Evolutionary conservation across 805 yeast species (phyloP).

Genomic region (Yarrowia divulgata): DNA sequence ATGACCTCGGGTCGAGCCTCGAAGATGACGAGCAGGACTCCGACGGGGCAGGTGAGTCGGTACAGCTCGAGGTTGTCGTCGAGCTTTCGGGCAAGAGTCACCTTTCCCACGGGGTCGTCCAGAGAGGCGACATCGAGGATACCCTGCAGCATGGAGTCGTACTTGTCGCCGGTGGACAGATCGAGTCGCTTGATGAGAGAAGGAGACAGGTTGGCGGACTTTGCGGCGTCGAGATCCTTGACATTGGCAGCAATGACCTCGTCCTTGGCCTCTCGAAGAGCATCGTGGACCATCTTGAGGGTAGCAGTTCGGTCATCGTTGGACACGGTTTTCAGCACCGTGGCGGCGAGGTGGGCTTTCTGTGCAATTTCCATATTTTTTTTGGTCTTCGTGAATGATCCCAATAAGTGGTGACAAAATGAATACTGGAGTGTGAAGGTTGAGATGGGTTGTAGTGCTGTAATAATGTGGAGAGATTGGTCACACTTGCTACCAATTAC

Average conservation of each 20-base stretch:
- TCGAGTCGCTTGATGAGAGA: slow-evolving; percentile 87
- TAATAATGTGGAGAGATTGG: slow-evolving; percentile 25
- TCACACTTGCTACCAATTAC: slow-evolving; percentile 33
- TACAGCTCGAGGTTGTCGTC: slow-evolving; percentile 89
- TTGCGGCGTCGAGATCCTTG: slow-evolving; percentile 76
- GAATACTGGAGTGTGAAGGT: slow-evolving; percentile 7
- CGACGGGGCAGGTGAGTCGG: slow-evolving; percentile 91
- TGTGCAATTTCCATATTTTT: slow-evolving; percentile 63
- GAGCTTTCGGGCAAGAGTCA: slow-evolving; percentile 79
- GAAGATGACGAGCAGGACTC: slow-evolving; percentile 89
- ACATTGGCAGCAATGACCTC: slow-evolving; percentile 75
- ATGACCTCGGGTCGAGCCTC: slow-evolving; percentile 98
- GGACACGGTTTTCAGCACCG: slow-evolving; percentile 76
- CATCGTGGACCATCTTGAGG: slow-evolving; percentile 73
- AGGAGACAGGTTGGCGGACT: slow-evolving; percentile 63
- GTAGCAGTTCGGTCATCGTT: slow-evolving; percentile 78
- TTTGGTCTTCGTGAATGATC: background rate
- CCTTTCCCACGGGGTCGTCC: slow-evolving; percentile 91
- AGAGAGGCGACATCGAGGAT: slow-evolving; percentile 87
- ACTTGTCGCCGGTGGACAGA: slow-evolving; percentile 80
- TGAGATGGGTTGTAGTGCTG: background rate
- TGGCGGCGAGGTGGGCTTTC: slow-evolving; percentile 82
- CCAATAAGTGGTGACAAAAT: slow-evolving; percentile 11
- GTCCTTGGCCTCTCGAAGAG: slow-evolving; percentile 63
- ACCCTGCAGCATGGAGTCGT: slow-evolving; percentile 93